A percentile compares a stretch with the other conserved stretches of the same genome.
phyloP scores from a whole-genome alignment of 139 green algal species.

The Yamagishiella unicocca region DNA sequence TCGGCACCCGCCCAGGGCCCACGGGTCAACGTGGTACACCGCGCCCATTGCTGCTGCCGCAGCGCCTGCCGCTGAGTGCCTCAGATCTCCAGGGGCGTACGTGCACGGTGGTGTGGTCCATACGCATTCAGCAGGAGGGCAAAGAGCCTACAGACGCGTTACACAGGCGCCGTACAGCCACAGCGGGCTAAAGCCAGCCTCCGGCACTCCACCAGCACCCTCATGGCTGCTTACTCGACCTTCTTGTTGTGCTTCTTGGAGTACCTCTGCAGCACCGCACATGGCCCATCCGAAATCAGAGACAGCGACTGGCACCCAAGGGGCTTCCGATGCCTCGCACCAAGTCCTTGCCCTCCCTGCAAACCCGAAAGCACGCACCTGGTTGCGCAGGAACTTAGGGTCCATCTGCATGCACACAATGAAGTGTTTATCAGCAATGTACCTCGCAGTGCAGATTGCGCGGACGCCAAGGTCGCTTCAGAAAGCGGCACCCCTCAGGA shows the following conservation, averaged over 20 bases:
- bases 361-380: slow-evolving; percentile 69
- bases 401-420: slow-evolving; percentile 79
- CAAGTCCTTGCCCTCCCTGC: no score
- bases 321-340: no score
- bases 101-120: no score
- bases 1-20: no score
- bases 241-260: slow-evolving; percentile 90
- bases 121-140: no score
- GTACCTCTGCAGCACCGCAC: slow-evolving; percentile 76
- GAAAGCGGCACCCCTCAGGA: background rate
- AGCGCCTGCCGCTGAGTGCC: no score
- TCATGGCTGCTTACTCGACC: slow-evolving; percentile 48
- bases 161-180: slow-evolving; percentile 22
- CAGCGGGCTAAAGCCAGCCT: background rate
- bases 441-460: background rate
- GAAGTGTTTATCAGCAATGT: background rate
- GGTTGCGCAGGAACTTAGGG: slow-evolving; percentile 96
- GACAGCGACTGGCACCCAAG: no score
- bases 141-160: background rate
- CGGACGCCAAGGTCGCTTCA: background rate
- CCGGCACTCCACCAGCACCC: background rate
- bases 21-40: no score
- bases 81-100: no score
- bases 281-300: background rate
- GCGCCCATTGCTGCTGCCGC: no score